Evolutionary conservation across 208 protist species (phyloP).

Genomic region (Leishmania amazonensis): DNA sequence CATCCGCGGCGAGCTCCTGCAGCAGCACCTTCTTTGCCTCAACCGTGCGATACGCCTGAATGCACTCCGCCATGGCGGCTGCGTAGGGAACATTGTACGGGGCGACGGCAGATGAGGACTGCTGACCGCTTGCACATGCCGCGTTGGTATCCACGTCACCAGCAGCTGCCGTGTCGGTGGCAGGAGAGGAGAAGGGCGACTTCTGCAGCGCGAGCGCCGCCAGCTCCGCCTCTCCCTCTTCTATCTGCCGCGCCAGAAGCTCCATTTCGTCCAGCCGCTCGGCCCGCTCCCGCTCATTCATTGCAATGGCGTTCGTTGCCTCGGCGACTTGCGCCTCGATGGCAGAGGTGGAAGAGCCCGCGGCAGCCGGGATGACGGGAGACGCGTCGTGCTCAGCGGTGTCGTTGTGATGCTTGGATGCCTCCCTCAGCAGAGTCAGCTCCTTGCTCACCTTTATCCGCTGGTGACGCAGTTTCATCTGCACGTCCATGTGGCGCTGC

Average conservation of each 20-base stretch:
- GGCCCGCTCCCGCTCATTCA: slow-evolving; percentile 34
- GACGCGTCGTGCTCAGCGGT: neutral
- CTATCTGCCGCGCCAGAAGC: slow-evolving; percentile 20
- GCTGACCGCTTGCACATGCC: neutral
- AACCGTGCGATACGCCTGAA: slow-evolving; percentile 68
- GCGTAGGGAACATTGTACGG: slow-evolving; percentile 33
- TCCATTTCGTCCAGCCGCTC: slow-evolving; percentile 31
- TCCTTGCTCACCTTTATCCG: slow-evolving; percentile 42
- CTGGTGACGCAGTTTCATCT: slow-evolving; percentile 61
- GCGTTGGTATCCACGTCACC: neutral
- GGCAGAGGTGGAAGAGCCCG: neutral
- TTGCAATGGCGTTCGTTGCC: slow-evolving; percentile 31
- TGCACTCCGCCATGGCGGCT: slow-evolving; percentile 68
- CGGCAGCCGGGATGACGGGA: neutral
- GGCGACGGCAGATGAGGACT: neutral
- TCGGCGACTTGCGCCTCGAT: slow-evolving; percentile 24
- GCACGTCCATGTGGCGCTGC: slow-evolving; percentile 58
- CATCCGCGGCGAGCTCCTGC: slow-evolving; percentile 81
- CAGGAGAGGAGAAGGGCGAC: neutral
- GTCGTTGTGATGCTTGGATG: neutral
- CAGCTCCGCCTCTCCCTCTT: slow-evolving; percentile 20
- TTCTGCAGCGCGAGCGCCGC: slow-evolving; percentile 5
- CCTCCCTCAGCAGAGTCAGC: slow-evolving; percentile 13
- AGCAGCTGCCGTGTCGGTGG: neutral
- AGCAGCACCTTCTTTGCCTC: slow-evolving; percentile 51